Conservation (phyloP, 2,329 filamentous ascomycete species). For the Alternaria tenuissima region DNA sequence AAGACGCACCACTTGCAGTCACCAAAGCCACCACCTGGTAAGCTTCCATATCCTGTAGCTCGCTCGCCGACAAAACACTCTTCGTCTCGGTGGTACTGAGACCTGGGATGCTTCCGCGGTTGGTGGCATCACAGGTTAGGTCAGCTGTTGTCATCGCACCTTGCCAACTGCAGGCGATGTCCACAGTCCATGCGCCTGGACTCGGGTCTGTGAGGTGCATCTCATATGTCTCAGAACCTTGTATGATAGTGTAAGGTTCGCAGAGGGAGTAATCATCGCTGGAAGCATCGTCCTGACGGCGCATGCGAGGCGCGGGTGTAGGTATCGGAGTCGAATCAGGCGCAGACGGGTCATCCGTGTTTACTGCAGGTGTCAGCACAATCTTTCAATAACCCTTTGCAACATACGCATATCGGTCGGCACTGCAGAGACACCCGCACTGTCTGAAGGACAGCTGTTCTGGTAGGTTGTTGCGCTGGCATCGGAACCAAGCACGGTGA, state of each 20-base stretch:
- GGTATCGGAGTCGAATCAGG: conserved; percentile 13
- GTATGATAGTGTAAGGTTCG: conserved; percentile 35
- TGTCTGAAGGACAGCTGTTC: conserved; percentile 23
- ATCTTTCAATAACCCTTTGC: not conserved
- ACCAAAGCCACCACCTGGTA: conserved; percentile 26
- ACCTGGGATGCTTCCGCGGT: conserved; percentile 16
- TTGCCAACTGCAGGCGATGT: conserved; percentile 34
- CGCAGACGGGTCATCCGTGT: not conserved
- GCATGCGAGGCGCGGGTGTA: conserved; percentile 29
- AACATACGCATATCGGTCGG: conserved; percentile 9
- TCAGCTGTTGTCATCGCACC: conserved; percentile 32
- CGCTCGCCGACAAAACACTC: conserved; percentile 15
- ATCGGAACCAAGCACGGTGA: conserved; percentile 33
- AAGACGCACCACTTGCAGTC: conserved; percentile 15
- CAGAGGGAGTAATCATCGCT: conserved; percentile 20
- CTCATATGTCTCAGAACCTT: conserved; percentile 31
- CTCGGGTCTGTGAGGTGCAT: conserved; percentile 32
- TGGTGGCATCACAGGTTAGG: conserved; percentile 30
- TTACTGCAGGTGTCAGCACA: conserved; percentile 1
- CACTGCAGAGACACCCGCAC: conserved; percentile 20
- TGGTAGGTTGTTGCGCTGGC: conserved; percentile 34
- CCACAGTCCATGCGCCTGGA: conserved; percentile 28
- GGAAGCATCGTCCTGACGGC: conserved; percentile 20
- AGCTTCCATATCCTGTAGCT: conserved; percentile 10
- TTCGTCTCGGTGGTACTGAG: not conserved